Base-by-base conservation (phyloP, 1,284 basidiomycete genomes). In the Cutaneotrichosporon mucoides region DNA sequence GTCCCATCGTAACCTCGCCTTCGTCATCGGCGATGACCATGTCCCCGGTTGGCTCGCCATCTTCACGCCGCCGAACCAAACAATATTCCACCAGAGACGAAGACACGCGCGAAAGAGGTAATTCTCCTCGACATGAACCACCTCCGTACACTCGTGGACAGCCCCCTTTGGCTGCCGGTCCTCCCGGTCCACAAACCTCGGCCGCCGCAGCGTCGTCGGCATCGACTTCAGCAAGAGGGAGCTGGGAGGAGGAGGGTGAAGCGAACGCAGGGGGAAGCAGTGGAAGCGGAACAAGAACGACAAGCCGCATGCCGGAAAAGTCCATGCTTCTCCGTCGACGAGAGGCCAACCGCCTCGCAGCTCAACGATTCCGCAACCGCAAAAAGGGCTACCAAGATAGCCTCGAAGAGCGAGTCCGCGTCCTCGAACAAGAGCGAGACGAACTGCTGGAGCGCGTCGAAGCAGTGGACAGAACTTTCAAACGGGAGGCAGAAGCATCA, bases 381-480 rank as follows among this genome's bases (percentile, higher is more conserved):
- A 75, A 76, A 51, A 76, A 76, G 57, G 69, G 73, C 0, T 75
- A 76, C 53, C 75, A 75, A 46, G 75, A 76, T 47, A 71, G 68
- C 35, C 49, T 76, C 10, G 73, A 76, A 46, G 73, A 73, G 24
- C 65, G 68, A 13, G 67, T 76, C 2, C 59, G 67, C 7, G 54
- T 56, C 2, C 59, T 76, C 7, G 72, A 76, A 43, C 67, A 68
- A 10, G 72, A 72, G 37, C 69, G 68, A 12, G 68, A 68, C 2
- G 54, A 53, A 0, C 59, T 76, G 9, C 45, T 65, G 1, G 54
- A 66, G n/a, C 58, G 66, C 2, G 13, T 72, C 4, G 69, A 67
- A 4, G 34, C 33, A 13, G 46, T 55, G 7, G 55, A 53, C 15
- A 57, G 48, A 2, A 5, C 60, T 13, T 24, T 24, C 15, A 38